Conservation (phyloP, 208 protist species). For the Angomonas ambiguus region DNA sequence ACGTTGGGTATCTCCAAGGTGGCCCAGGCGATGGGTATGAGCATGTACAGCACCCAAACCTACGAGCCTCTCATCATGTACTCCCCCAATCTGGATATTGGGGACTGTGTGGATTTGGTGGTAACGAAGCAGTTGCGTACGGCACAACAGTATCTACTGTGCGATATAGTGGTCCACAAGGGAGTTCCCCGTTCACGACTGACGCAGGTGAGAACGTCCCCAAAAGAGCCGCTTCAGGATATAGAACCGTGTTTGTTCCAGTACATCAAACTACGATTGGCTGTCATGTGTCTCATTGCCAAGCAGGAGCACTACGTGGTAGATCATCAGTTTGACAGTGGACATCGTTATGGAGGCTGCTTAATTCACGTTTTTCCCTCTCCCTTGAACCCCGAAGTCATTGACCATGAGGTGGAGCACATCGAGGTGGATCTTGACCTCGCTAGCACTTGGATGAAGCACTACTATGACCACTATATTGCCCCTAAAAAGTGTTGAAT, state of each 20-base stretch:
- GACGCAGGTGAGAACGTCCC: conserved; percentile 42
- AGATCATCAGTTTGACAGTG: conserved; percentile 74
- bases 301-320: conserved; percentile 88
- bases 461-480: conserved; percentile 83
- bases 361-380: conserved; percentile 87
- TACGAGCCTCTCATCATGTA: conserved; percentile 81
- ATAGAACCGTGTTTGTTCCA: conserved; percentile 82
- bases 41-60: conserved; percentile 75
- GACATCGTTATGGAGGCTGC: conserved; percentile 80
- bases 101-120: conserved; percentile 81
- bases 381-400: conserved; percentile 69
- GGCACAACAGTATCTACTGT: conserved; percentile 74
- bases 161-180: conserved; percentile 76
- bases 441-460: conserved; percentile 73
- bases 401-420: conserved; percentile 78
- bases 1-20: conserved; percentile 46
- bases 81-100: conserved; percentile 68
- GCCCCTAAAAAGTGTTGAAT: conserved; percentile 27
- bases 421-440: conserved; percentile 80
- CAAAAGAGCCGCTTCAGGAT: conserved; percentile 56
- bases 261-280: conserved; percentile 78
- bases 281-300: conserved; percentile 57
- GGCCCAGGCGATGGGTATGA: conserved; percentile 82
- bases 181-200: conserved; percentile 67
- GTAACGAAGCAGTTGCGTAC: conserved; percentile 79